phyloP scores from a whole-genome alignment of 2,329 filamentous ascomycete genomes.

The Scolecobasidium constrictum region DNA sequence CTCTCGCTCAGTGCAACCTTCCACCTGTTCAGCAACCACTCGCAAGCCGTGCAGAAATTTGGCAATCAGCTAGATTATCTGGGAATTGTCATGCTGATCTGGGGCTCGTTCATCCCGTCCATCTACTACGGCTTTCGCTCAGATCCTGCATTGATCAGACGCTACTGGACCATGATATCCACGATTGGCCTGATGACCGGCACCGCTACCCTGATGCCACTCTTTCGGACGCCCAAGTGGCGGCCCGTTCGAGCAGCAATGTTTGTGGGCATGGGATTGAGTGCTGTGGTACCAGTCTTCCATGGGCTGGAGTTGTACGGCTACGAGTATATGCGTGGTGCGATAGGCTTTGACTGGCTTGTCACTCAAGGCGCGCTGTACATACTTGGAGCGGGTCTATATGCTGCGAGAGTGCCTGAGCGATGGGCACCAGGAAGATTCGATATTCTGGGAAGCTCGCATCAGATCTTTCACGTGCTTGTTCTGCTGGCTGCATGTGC shows the following conservation, averaged over 20 bases:
- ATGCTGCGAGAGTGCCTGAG: slow-evolving; percentile 81
- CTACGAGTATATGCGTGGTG: slow-evolving; percentile 50
- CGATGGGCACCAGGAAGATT: slow-evolving; percentile 65
- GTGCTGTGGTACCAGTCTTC: slow-evolving; percentile 70
- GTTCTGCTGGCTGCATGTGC: slow-evolving; percentile 72
- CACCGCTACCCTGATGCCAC: slow-evolving; percentile 65
- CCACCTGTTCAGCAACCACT: slow-evolving; percentile 81
- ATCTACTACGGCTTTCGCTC: slow-evolving; percentile 54
- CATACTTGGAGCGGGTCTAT: slow-evolving; percentile 73
- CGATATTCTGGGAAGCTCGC: slow-evolving; percentile 86
- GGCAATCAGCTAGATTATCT: slow-evolving; percentile 93
- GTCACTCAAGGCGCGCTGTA: slow-evolving; percentile 73
- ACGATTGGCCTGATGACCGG: slow-evolving; percentile 67
- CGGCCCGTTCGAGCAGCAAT: slow-evolving; percentile 77
- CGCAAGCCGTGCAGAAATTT: slow-evolving; percentile 61
- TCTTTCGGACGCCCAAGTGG: slow-evolving; percentile 74
- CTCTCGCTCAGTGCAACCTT: slow-evolving; percentile 52
- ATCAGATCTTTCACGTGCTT: slow-evolving; percentile 91
- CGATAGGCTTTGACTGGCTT: slow-evolving; percentile 74
- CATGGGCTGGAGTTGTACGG: slow-evolving; percentile 66
- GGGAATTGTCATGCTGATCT: slow-evolving; percentile 84
- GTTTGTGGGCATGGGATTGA: slow-evolving; percentile 81
- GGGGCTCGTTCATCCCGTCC: slow-evolving; percentile 81
- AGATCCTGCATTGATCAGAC: slow-evolving; percentile 49
- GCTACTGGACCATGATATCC: slow-evolving; percentile 72